phyloP scores from a whole-genome alignment of 2,329 filamentous ascomycete species.

The Exophiala sp. region DNA sequence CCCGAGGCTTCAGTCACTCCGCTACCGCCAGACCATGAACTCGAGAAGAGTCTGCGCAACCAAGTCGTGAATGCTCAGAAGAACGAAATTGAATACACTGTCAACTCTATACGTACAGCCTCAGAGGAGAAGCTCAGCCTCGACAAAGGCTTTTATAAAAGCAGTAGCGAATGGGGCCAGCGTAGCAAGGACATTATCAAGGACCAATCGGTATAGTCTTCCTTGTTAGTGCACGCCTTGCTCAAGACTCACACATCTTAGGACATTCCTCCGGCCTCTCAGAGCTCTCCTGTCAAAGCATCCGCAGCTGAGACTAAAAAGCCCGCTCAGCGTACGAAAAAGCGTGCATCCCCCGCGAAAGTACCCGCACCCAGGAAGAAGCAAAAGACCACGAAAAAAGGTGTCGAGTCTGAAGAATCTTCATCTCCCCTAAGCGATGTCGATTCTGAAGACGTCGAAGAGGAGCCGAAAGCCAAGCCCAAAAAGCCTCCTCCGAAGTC shows the following conservation, averaged over 20 bases:
- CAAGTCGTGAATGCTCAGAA: conserved; percentile 34
- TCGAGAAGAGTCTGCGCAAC: conserved; percentile 40
- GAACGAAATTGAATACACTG: conserved; percentile 51
- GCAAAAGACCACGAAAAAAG: conserved; percentile 16
- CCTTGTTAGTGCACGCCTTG: not conserved
- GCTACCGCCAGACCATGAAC: conserved; percentile 33
- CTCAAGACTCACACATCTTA: conserved; percentile 21
- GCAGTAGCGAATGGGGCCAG: conserved; percentile 51
- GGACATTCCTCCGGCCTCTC: conserved; percentile 34
- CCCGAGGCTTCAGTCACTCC: conserved; percentile 25
- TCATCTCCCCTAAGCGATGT: conserved; percentile 17
- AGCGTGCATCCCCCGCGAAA: conserved; percentile 15
- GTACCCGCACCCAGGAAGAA: conserved; percentile 16
- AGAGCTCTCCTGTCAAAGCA: conserved; percentile 6
- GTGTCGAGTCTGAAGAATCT: conserved; percentile 19
- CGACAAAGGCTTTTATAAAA: conserved; percentile 54
- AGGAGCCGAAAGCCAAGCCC: conserved; percentile 11
- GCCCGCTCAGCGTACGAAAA: conserved; percentile 11
- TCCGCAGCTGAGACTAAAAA: conserved; percentile 5
- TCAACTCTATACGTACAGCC: conserved; percentile 54
- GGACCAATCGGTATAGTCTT: conserved; percentile 47
- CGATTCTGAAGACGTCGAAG: conserved; percentile 12
- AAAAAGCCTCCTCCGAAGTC: conserved; percentile 3
- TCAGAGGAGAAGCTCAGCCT: conserved; percentile 53
- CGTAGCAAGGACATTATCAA: conserved; percentile 53